phyloP scores from a whole-genome alignment of 805 yeast genomes.

The Kodamaea jinghongensis region DNA sequence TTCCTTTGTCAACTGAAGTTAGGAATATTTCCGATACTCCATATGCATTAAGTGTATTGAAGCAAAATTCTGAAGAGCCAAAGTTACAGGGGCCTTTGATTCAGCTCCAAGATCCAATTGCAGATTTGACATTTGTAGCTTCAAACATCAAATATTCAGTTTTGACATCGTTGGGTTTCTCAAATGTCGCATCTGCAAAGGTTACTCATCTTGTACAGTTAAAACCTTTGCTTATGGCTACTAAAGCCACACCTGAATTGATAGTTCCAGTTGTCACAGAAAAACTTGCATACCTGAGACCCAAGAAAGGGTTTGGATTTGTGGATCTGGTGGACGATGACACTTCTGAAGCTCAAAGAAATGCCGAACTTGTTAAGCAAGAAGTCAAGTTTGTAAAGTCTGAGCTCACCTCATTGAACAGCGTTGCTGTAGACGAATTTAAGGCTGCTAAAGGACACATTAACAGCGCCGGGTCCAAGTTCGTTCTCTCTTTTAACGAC shows the following conservation, averaged over 20 bases:
- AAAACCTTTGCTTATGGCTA: conserved; percentile 27
- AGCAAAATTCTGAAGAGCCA: conserved; percentile 6
- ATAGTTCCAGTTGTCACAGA: background rate
- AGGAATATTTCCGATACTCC: conserved; percentile 5
- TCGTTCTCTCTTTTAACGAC: conserved; percentile 5
- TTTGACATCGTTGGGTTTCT: conserved; percentile 13
- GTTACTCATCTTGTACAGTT: conserved; percentile 24
- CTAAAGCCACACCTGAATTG: background rate
- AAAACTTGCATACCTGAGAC: conserved; percentile 13
- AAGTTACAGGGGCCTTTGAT: conserved; percentile 27
- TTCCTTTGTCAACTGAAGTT: conserved; percentile 14
- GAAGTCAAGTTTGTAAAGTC: conserved; percentile 13
- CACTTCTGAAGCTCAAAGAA: conserved; percentile 5
- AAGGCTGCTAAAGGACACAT: conserved; percentile 5
- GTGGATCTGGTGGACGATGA: conserved; percentile 15
- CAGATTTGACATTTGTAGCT: background rate
- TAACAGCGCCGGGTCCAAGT: background rate
- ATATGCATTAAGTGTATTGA: conserved; percentile 1
- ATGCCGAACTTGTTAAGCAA: background rate
- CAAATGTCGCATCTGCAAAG: conserved; percentile 5
- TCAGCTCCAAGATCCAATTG: background rate
- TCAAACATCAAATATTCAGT: conserved; percentile 15
- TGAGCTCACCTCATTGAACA: conserved; percentile 12
- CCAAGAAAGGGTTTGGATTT: conserved; percentile 30
- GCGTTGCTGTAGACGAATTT: conserved; percentile 17